Evolutionary conservation across 1,139 yeast genomes (phyloP), one percentile per base, ranked within the genome.

Genomic region (Taphrina pruni): DNA sequence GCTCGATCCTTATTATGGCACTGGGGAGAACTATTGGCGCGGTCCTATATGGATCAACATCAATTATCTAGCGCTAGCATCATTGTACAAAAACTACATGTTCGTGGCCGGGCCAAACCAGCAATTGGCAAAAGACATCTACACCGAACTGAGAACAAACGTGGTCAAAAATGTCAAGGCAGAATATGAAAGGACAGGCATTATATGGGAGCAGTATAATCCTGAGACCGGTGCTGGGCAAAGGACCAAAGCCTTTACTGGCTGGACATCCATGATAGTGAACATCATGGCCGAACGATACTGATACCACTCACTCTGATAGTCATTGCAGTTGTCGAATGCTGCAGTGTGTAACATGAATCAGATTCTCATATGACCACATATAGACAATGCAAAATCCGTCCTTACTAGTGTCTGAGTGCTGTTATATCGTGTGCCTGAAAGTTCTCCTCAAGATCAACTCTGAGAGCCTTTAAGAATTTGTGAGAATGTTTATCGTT

Each of bases 31-130:
- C 78, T 94, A 94, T 80, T 94, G 99, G 99, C 84, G 97, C 71
- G 95, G 97, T 0, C 93, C 97, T 21, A 83, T 94, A 55, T 95
- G 99, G 99, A 82, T 92, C 74, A 90, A 92, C 77, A 89, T 94
- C 76, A 95, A 95, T 79, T 93, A 91, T 76, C 81, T 94, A 78
- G 81, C 88, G 7, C 81, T 94, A 65, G 95, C 92, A 70, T 84
- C 90, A 9, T 81, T 95, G 72, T 79, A 81, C 65, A 80, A 85
- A 11, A 71, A 73, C 36, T 72, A 74, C 9, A 71, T 72, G 5
- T 73, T 73, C 12, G 69, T 72, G 26, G 71, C 72, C 36, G 74
- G 74, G 8, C 75, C 75, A 69, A 78, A 82, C 1, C 73, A 77
- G 55, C 74, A 72, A 14, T 77, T 84, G 51, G 84, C 84, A 21